Conservation (phyloP, 495 filamentous ascomycete species). For the Penicillium bialowiezense region DNA sequence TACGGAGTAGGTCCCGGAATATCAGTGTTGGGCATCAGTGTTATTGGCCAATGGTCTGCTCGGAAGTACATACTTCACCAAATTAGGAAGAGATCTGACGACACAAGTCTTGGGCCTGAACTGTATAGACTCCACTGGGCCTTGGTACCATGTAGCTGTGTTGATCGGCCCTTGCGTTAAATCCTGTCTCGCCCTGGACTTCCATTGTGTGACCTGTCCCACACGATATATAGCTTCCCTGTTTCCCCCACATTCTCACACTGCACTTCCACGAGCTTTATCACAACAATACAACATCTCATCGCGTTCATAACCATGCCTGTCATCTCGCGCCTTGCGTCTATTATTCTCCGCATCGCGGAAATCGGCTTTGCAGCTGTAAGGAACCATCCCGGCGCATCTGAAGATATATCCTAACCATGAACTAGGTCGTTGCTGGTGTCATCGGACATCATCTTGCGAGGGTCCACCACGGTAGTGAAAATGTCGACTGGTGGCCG, state of each 20-base stretch:
- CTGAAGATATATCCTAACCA: not conserved
- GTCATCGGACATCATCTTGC: conserved; percentile 54
- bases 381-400: conserved; percentile 7
- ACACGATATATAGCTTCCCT: conserved; percentile 19
- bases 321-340: conserved; percentile 49
- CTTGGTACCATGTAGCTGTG: too few species aligned
- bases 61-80: too few species aligned
- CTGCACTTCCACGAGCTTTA: not conserved
- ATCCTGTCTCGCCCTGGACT: conserved; percentile 9
- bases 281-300: not conserved
- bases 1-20: too few species aligned
- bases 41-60: not conserved
- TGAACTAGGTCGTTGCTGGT: conserved; percentile 50
- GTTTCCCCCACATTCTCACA: conserved; percentile 1
- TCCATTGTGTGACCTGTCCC: conserved; percentile 13
- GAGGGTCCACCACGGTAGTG: conserved; percentile 11
- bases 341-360: conserved; percentile 46
- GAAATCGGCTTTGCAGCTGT: conserved; percentile 43
- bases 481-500: conserved; percentile 32
- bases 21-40: too few species aligned
- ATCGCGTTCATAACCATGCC: conserved; percentile 31
- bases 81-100: too few species aligned
- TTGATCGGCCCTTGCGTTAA: conserved; percentile 21
- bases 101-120: too few species aligned
- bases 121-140: too few species aligned